A percentile compares a stretch with the other conserved stretches of the same genome.
These are phyloP conservation scores for Candida dubliniensis DNA, from an alignment of 1,139 yeast species.

Conservation along the genomic window DNA sequence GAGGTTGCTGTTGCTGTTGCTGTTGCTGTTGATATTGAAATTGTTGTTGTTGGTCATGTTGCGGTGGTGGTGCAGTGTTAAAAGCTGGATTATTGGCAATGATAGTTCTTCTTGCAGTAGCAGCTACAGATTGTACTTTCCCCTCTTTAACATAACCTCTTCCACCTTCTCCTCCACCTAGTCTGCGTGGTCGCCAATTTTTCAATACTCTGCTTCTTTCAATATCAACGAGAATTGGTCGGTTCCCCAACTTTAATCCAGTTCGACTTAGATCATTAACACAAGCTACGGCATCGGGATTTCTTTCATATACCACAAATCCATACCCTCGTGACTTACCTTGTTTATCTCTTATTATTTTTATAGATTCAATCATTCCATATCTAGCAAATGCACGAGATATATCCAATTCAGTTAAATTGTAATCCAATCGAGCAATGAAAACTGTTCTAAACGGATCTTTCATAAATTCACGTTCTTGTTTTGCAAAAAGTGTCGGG, in stretches of 20 bases:
- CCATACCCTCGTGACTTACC: conserved; percentile 80
- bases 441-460: conserved; percentile 83
- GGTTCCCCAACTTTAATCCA: conserved; percentile 35
- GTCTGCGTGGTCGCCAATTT: conserved; percentile 76
- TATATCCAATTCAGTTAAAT: conserved; percentile 67
- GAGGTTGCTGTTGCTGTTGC: neutral
- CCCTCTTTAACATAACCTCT: conserved; percentile 49
- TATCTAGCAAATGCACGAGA: conserved; percentile 60
- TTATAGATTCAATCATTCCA: conserved; percentile 69
- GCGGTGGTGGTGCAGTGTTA: conserved; percentile 4
- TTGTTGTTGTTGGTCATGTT: neutral
- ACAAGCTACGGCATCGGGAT: conserved; percentile 58
- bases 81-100: conserved; percentile 17
- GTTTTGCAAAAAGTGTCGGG: conserved; percentile 49
- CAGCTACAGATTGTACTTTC: conserved; percentile 50
- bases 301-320: conserved; percentile 69
- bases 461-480: conserved; percentile 58
- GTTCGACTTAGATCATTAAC: conserved; percentile 58
- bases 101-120: conserved; percentile 39
- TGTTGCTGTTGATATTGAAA: neutral
- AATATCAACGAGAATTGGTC: conserved; percentile 70
- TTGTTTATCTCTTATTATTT: conserved; percentile 61
- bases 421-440: conserved; percentile 68
- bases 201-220: conserved; percentile 79
- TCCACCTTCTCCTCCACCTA: conserved; percentile 71